Evolutionary conservation across 2,329 filamentous ascomycete species (phyloP).

Genomic region (Claviceps humidiphila): DNA sequence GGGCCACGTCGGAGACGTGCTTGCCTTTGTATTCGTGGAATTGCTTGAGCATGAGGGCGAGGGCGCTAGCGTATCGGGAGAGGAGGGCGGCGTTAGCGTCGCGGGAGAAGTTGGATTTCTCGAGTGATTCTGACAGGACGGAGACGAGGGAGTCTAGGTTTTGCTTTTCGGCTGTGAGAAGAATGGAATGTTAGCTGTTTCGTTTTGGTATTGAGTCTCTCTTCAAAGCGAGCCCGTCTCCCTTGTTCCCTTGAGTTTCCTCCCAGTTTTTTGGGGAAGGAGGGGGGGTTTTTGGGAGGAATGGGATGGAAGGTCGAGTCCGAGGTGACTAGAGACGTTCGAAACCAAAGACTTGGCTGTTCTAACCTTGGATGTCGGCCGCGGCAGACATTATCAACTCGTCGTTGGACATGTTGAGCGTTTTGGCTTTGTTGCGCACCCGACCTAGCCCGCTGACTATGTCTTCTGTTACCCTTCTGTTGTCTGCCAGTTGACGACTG

Average conservation of each 20-base stretch:
- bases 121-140: conserved; percentile 46
- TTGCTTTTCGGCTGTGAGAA: conserved; percentile 35
- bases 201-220: neutral
- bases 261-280: neutral
- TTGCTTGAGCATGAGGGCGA: conserved; percentile 46
- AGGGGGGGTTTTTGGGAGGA: no score
- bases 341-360: neutral
- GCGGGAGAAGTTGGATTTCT: conserved; percentile 45
- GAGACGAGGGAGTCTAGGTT: conserved; percentile 51
- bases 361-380: conserved; percentile 42
- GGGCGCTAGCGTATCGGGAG: conserved; percentile 42
- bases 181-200: neutral
- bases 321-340: no score
- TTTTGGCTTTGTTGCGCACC: conserved; percentile 43
- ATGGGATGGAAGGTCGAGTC: no score
- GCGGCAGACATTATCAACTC: conserved; percentile 42
- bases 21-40: conserved; percentile 54
- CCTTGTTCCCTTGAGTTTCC: neutral
- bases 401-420: conserved; percentile 41
- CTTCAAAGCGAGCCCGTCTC: neutral
- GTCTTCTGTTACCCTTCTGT: conserved; percentile 46
- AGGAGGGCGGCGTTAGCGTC: conserved; percentile 48
- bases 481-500: conserved; percentile 48
- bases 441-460: conserved; percentile 50
- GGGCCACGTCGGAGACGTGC: conserved; percentile 45